Evolutionary conservation across 495 filamentous ascomycete species (phyloP).

Genomic region (Sabuloglossum arenarium): DNA sequence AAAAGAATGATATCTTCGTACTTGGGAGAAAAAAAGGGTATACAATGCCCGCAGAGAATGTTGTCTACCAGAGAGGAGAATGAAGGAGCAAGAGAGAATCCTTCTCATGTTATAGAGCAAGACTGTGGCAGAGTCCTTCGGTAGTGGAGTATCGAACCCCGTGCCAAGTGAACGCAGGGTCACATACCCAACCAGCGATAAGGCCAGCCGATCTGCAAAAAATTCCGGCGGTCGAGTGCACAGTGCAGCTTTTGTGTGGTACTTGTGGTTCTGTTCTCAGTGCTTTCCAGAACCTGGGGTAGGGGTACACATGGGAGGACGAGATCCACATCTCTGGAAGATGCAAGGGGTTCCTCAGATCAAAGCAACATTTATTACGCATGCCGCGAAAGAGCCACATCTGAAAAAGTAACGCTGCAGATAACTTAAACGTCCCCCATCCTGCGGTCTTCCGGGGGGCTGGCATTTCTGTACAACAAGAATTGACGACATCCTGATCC

Average conservation of each 20-base stretch:
- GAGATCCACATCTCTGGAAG: neutral
- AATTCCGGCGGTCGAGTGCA: neutral
- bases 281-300: neutral
- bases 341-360: neutral
- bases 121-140: neutral
- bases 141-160: neutral
- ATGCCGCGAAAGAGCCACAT: neutral
- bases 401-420: neutral
- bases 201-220: neutral
- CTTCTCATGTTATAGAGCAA: neutral
- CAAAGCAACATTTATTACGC: neutral
- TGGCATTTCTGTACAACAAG: neutral
- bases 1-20: neutral
- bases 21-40: neutral
- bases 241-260: neutral
- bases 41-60: neutral
- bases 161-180: conserved; percentile 1
- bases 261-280: neutral
- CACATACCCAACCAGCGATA: neutral
- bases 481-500: neutral
- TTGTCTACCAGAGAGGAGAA: neutral
- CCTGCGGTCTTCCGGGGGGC: neutral
- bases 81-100: neutral
- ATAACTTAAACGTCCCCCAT: neutral
- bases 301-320: neutral